phyloP scores from a whole-genome alignment of 2,329 filamentous ascomycete species.

The Septoria linicola region DNA sequence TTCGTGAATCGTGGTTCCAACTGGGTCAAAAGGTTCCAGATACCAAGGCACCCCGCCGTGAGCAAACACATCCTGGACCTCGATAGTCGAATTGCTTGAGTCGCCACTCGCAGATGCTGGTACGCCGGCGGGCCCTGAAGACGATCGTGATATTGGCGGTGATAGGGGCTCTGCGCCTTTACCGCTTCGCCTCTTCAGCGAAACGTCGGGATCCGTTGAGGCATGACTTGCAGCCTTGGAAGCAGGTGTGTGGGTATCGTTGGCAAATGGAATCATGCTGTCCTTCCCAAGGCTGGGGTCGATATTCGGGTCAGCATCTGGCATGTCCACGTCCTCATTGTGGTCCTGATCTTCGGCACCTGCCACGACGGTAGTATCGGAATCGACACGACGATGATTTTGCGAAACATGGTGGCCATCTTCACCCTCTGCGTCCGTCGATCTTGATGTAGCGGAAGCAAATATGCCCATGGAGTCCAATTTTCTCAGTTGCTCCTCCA shows the following conservation, averaged over 20 bases:
- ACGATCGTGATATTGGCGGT: slow-evolving; percentile 36
- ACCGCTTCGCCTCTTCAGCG: slow-evolving; percentile 21
- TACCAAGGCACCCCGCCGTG: slow-evolving; percentile 88
- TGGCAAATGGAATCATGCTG: slow-evolving; percentile 21
- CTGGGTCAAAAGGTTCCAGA: slow-evolving; percentile 73
- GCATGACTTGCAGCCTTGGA: slow-evolving; percentile 29
- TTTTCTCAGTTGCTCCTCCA: slow-evolving; percentile 69
- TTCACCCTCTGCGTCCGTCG: slow-evolving; percentile 50
- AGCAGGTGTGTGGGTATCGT: slow-evolving; percentile 26
- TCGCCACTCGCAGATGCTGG: slow-evolving; percentile 21
- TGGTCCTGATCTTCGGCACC: slow-evolving; percentile 33
- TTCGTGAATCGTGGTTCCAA: slow-evolving; percentile 75
- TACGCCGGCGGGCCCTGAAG: slow-evolving; percentile 19
- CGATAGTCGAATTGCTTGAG: slow-evolving; percentile 21
- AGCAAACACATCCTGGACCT: slow-evolving; percentile 46
- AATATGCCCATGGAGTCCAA: slow-evolving; percentile 67
- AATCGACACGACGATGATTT: slow-evolving; percentile 30
- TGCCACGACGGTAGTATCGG: slow-evolving; percentile 44
- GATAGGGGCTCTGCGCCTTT: slow-evolving; percentile 37
- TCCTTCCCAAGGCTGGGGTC: slow-evolving; percentile 26
- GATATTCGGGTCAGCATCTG: slow-evolving; percentile 31
- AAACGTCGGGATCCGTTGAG: slow-evolving; percentile 24
- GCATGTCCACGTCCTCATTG: slow-evolving; percentile 33
- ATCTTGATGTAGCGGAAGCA: slow-evolving; percentile 43
- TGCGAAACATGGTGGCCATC: slow-evolving; percentile 37